Base-by-base conservation (phyloP, 2,329 filamentous ascomycete species). In the Ilyonectria robusta region DNA sequence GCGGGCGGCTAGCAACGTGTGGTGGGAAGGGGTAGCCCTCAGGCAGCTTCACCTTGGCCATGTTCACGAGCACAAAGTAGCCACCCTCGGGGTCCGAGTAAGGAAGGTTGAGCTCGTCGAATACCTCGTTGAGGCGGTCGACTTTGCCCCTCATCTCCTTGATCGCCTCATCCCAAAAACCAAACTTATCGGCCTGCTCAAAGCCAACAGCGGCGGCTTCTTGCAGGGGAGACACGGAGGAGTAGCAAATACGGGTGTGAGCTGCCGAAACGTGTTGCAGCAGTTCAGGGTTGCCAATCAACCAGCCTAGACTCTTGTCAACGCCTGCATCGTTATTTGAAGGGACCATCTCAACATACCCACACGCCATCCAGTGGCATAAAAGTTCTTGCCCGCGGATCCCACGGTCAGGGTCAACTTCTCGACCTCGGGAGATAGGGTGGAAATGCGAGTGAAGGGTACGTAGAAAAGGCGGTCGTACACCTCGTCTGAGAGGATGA, bases 301-400 rank as follows among this genome's bases (percentile, higher is more conserved):
- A 85, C 91, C 95, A 99, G 62, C 96, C 93, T 72, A 26, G 26
- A 26, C 1, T 10, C 33, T 19, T 42, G 37, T 74, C 6, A 75
- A 59, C 3, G 21, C 4, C 50, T 31, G 31, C 6, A 21, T 2
- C 29, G 15, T 51, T 29, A 5, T 23, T 4, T 11, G 7, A n/a
- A 10, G 8, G 31, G 11, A 2, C 13, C 13, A 11, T 7, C 29
- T 54, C 4, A 21, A 77, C 84, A 19, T 74, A 84, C 85, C 89
- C 5, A 98, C 95, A 65, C 96, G 91, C 96, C 96, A 99, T 54
- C 96, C 96, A 0, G 96, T 99, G 63, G 94, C 94, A 78, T 98
- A 98, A 82, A 99, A 99, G 85, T 96, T 97, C 88, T 99, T 99
- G 75, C 96, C 96, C 1, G 94, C 96, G 0, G 94, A 97, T 21